Evolutionary conservation across 106 monocot genomes (phyloP).

Genomic region (Xerophyta viscosa): DNA sequence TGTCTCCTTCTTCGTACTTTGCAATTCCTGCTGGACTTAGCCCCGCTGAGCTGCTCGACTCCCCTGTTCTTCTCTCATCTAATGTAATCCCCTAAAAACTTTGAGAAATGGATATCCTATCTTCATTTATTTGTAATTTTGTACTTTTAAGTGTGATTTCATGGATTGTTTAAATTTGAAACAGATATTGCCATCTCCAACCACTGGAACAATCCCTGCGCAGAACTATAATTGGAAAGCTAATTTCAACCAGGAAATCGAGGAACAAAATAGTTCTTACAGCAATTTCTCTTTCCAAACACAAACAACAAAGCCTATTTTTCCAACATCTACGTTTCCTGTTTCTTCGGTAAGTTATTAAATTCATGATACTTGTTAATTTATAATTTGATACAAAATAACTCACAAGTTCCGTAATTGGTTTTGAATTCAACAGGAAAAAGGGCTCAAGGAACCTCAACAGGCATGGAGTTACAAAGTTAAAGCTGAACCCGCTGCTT

Average conservation of each 20-base stretch:
- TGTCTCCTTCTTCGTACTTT: conserved; percentile 69
- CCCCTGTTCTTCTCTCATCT: conserved; percentile 59
- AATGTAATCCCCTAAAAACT: conserved; percentile 24
- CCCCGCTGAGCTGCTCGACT: conserved; percentile 77
- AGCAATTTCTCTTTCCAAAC: conserved; percentile 48
- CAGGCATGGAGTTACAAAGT: conserved; percentile 16
- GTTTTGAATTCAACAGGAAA: too few relatives aligned
- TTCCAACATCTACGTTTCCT: neutral
- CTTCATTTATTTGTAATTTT: too few relatives aligned
- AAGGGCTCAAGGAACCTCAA: too few relatives aligned
- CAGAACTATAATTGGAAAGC: conserved; percentile 25
- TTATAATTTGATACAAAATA: too few relatives aligned
- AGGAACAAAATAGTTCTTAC: conserved; percentile 31
- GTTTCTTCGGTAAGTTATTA: too few relatives aligned
- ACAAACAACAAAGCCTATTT: neutral
- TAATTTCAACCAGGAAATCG: conserved; percentile 14
- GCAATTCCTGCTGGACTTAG: conserved; percentile 63
- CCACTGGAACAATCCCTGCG: conserved; percentile 37
- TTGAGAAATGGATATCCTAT: too few relatives aligned
- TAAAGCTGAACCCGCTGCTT: conserved; percentile 1
- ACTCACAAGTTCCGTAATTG: too few relatives aligned
- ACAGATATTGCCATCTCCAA: conserved; percentile 56
- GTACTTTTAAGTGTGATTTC: neutral
- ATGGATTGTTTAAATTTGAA: neutral
- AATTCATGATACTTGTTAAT: too few relatives aligned